Conservation (phyloP, 2,329 filamentous ascomycete genomes). For the Coniochaeta hoffmannii region DNA sequence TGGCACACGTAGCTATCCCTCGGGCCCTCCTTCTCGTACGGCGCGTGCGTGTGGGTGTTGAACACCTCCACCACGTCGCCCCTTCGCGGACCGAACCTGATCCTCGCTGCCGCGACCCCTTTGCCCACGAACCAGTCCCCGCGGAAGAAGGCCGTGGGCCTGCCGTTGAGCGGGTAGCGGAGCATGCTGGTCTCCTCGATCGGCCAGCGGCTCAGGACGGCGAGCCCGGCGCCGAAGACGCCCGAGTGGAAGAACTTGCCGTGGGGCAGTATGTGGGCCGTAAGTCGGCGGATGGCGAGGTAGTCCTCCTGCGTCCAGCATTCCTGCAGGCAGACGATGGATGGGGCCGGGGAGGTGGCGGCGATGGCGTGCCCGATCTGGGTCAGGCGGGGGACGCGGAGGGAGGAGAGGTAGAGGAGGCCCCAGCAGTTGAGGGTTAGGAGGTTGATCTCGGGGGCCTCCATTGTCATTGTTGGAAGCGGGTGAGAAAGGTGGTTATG, state of each 20-base stretch:
- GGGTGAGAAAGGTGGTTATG: no score
- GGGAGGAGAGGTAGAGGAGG: conserved; percentile 75
- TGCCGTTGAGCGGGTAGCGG: conserved; percentile 82
- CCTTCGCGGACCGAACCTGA: conserved; percentile 58
- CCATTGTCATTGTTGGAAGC: background rate
- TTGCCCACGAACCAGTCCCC: conserved; percentile 98
- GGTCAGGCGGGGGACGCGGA: conserved; percentile 67
- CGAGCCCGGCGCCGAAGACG: conserved; percentile 82
- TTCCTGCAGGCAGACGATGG: conserved; percentile 92
- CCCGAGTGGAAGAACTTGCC: conserved; percentile 91
- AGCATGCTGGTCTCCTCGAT: conserved; percentile 85
- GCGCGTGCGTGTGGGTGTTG: conserved; percentile 84
- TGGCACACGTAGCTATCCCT: conserved; percentile 86
- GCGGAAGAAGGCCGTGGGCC: conserved; percentile 86
- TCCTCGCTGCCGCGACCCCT: conserved; percentile 76
- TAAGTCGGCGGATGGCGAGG: conserved; percentile 65
- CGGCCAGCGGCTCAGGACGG: conserved; percentile 85
- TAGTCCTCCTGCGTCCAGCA: conserved; percentile 89
- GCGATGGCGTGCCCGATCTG: conserved; percentile 82
- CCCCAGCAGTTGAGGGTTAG: conserved; percentile 97
- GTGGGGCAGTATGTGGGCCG: conserved; percentile 69
- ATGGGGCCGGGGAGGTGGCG: conserved; percentile 56
- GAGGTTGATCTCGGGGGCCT: conserved; percentile 61
- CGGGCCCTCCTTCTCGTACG: conserved; percentile 73
- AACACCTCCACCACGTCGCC: conserved; percentile 79